Percentiles rank a stretch among this genome's conserved stretches.
Conservation (phyloP, 164 flowering plant genomes). For the Berberis vulgaris region DNA sequence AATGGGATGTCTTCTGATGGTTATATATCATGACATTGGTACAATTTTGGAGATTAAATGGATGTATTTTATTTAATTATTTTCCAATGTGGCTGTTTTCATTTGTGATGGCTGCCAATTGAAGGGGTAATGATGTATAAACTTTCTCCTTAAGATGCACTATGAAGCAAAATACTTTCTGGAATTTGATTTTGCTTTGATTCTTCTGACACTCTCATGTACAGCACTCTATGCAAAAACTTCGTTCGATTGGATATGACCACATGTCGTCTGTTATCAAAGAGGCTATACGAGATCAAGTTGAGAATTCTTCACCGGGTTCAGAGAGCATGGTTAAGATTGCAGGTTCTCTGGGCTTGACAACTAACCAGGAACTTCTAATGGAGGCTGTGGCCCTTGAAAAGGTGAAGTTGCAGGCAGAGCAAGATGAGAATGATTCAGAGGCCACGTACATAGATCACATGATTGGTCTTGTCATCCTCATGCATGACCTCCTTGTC, state of each 20-base stretch:
- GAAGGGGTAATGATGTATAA: neutral
- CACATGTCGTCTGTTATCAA: slow-evolving; percentile 24
- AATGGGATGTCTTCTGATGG: too few species aligned
- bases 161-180: neutral
- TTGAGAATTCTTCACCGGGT: slow-evolving; percentile 35
- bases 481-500: slow-evolving; percentile 58
- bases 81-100: too few species aligned
- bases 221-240: slow-evolving; percentile 29
- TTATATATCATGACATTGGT: too few species aligned
- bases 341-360: slow-evolving; percentile 49
- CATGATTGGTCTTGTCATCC: slow-evolving; percentile 47
- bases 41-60: neutral
- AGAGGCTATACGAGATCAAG: slow-evolving; percentile 44
- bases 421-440: slow-evolving; percentile 47
- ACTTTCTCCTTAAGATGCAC: neutral
- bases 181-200: neutral
- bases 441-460: slow-evolving; percentile 59
- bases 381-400: slow-evolving; percentile 90
- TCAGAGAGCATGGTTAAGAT: slow-evolving; percentile 47
- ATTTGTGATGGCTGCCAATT: neutral
- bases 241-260: slow-evolving; percentile 16
- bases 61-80: neutral
- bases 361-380: slow-evolving; percentile 66
- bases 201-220: neutral
- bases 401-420: slow-evolving; percentile 64